phyloP scores from a whole-genome alignment of 2,329 filamentous ascomycete genomes.

The Arthrocladium fulminans region DNA sequence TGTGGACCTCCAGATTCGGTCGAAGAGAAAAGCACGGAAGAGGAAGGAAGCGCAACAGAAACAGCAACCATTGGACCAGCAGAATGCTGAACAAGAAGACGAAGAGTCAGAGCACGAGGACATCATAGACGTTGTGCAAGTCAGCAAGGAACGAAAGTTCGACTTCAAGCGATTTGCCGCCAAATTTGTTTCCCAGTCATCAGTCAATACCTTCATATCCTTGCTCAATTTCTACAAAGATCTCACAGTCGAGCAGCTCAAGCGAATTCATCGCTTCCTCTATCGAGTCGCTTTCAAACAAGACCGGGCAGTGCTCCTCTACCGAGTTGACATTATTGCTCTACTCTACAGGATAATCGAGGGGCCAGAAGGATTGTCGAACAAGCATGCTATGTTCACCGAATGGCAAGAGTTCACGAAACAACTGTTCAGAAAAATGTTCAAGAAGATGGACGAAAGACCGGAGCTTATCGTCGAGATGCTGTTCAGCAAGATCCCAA shows the following conservation, averaged over 20 bases:
- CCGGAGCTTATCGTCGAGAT: conserved; percentile 83
- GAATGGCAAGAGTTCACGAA: conserved; percentile 88
- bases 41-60: conserved; percentile 53
- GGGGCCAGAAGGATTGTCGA: conserved; percentile 68
- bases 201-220: conserved; percentile 78
- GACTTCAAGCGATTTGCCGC: conserved; percentile 77
- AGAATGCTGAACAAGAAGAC: conserved; percentile 43
- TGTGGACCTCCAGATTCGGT: conserved; percentile 83
- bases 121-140: conserved; percentile 58
- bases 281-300: conserved; percentile 93
- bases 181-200: conserved; percentile 73
- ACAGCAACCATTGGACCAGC: conserved; percentile 26
- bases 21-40: conserved; percentile 64
- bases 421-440: conserved; percentile 71
- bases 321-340: conserved; percentile 80
- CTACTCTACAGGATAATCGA: conserved; percentile 88
- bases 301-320: conserved; percentile 79
- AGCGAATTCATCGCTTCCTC: conserved; percentile 87
- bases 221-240: conserved; percentile 76
- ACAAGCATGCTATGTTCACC: conserved; percentile 56
- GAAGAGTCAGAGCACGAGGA: conserved; percentile 64
- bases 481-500: conserved; percentile 84
- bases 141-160: conserved; percentile 78
- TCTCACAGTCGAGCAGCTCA: conserved; percentile 68
- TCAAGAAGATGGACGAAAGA: conserved; percentile 75